Evolutionary conservation across 192 early-diverging fungal genomes (phyloP).

Genomic region (Linnemannia schmuckeri): DNA sequence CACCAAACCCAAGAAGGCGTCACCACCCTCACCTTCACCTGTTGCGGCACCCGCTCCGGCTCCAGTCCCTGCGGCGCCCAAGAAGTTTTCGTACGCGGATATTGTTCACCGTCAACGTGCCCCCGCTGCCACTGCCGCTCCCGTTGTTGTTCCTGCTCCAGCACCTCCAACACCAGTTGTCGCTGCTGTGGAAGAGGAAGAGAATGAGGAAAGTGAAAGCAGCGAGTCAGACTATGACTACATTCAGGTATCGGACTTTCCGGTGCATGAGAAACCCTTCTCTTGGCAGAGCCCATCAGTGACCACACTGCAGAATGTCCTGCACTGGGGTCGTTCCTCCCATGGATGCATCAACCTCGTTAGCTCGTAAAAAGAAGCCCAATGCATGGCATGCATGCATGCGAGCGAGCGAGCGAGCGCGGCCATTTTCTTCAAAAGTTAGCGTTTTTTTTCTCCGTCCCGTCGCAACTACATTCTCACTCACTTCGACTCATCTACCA

Average conservation of each 20-base stretch:
- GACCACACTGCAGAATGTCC: constrained; percentile 20
- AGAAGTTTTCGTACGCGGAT: constrained; percentile 37
- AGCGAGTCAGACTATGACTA: constrained; percentile 10
- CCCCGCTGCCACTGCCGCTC: neutral
- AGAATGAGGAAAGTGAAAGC: neutral
- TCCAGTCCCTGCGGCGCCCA: neutral
- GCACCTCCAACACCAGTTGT: neutral
- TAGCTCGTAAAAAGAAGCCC: constrained; percentile 1
- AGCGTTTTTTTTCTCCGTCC: neutral
- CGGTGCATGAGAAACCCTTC: constrained; percentile 22
- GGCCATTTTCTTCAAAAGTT: neutral
- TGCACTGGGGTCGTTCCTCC: constrained; percentile 39
- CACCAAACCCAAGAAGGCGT: neutral
- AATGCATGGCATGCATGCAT: neutral
- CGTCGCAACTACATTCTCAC: neutral
- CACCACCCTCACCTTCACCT: neutral
- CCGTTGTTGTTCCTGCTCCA: neutral
- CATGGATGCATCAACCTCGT: constrained; percentile 43
- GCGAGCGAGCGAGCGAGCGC: neutral
- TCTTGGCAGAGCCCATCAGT: constrained; percentile 20
- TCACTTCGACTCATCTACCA: neutral
- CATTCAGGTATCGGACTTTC: neutral
- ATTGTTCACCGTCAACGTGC: neutral
- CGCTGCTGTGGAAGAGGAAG: neutral
- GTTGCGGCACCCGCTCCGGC: neutral